Percentiles rank a stretch among this genome's conserved stretches.
Conservation (phyloP, 208 protist species). For the Crithidia thermophila region DNA sequence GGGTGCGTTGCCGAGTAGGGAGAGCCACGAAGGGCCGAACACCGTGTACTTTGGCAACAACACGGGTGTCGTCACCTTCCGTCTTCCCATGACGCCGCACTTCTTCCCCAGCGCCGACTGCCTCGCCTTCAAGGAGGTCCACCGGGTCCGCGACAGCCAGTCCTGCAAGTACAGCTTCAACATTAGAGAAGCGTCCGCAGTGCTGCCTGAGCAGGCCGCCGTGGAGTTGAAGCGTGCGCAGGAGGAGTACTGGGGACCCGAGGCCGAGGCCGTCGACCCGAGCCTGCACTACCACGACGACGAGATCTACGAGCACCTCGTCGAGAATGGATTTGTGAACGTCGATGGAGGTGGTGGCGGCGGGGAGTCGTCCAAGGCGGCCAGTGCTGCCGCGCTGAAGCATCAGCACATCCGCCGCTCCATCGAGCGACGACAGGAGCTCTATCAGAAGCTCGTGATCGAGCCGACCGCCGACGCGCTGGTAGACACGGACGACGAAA, state of each 20-base stretch:
- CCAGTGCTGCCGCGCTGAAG: background rate
- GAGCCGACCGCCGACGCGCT: conserved; percentile 15
- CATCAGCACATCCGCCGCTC: conserved; percentile 6
- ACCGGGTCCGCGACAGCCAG: conserved; percentile 40
- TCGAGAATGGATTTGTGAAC: conserved; percentile 5
- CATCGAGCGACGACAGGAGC: conserved; percentile 14
- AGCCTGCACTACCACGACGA: conserved; percentile 33
- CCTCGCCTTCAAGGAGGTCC: conserved; percentile 49
- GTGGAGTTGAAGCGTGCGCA: conserved; percentile 17
- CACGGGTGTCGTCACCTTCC: conserved; percentile 32
- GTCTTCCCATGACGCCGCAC: conserved; percentile 46
- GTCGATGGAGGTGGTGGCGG: too few species aligned
- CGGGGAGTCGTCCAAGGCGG: too few species aligned
- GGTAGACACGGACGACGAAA: conserved; percentile 46
- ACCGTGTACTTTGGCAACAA: conserved; percentile 40
- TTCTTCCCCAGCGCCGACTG: conserved; percentile 49
- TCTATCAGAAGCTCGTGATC: conserved; percentile 31
- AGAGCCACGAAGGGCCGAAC: conserved; percentile 42
- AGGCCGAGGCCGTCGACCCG: conserved; percentile 30
- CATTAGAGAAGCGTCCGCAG: conserved; percentile 22
- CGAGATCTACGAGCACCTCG: background rate
- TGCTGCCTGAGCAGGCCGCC: conserved; percentile 21
- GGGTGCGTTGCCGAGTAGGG: conserved; percentile 54
- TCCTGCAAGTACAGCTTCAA: conserved; percentile 58
- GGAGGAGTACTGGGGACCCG: conserved; percentile 25